phyloP scores from a whole-genome alignment of 139 green algal genomes.

The Spirogloea muscicola region DNA sequence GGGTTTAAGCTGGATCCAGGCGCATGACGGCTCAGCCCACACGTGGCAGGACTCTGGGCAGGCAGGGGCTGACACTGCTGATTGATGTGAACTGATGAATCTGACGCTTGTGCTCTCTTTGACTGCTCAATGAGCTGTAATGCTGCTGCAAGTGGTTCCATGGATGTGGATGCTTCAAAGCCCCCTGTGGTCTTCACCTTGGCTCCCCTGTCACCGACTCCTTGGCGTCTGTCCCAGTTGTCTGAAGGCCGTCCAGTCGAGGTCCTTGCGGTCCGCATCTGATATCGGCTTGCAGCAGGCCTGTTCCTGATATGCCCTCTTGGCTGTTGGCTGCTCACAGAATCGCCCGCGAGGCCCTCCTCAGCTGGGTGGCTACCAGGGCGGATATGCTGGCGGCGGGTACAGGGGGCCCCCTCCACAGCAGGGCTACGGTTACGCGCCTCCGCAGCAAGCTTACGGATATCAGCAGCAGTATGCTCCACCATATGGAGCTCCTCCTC shows the following conservation, averaged over 20 bases:
- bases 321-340: conserved; percentile 8
- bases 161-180: neutral
- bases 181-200: neutral
- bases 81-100: too few relatives aligned
- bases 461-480: neutral
- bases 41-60: too few relatives aligned
- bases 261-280: neutral
- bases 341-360: conserved; percentile 12
- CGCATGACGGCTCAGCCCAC: too few relatives aligned
- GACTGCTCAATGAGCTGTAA: too few relatives aligned
- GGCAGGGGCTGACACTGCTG: too few relatives aligned
- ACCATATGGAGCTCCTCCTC: neutral
- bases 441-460: conserved; percentile 3
- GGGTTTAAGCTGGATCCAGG: too few relatives aligned
- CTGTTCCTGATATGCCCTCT: neutral
- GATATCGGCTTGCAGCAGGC: neutral
- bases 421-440: neutral
- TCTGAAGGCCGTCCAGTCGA: neutral
- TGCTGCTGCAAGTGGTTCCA: too few relatives aligned
- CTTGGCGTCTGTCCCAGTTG: neutral
- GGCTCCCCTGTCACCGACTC: neutral
- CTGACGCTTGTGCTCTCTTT: too few relatives aligned
- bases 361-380: neutral
- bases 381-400: neutral
- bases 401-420: conserved; percentile 3